Evolutionary conservation across 2,329 filamentous ascomycete species (phyloP), one percentile per base, ranked within the genome.

Genomic region (Paradendryphiella salina): DNA sequence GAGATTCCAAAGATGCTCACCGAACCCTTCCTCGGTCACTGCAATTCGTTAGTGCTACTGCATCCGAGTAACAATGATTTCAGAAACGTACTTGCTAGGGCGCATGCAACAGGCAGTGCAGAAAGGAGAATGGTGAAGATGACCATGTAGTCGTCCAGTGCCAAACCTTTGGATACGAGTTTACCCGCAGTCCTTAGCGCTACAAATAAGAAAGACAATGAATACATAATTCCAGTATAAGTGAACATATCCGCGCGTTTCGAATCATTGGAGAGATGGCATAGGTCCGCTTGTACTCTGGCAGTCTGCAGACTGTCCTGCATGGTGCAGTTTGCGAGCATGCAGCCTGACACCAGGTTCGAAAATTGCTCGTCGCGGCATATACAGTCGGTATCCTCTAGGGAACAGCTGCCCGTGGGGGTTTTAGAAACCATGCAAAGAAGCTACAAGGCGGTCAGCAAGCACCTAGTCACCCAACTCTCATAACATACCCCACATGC

Each of bases 11-110:
- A 65, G 11, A 46, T 68, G 65, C 14, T 61, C 40, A 4, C 65
- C 65, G 38, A 68, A 67, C 14, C 63, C 63, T 4, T 50, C 41
- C n/a, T 49, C 23, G 1, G 56, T 53, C 61, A 68, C 62, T 66
- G 9, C 2, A 15, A 1, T 3, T 20, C 1, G 35, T 64, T 28
- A 65, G 43, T 14, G n/a, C 3, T 21, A 10, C 1, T 31, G 5
- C 28, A 7, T 10, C 20, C 5, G 8, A 5, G 13, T 13, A 34
- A 1, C 7, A n/a, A 13, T 18, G 8, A n/a, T 6, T 5, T 21
- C 10, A 5, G 15, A 13, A 11, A 52, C 61, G 2, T 56, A 67
- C 64, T 66, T 7, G 40, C 36, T 3, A 65, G 42, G 3, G 60
- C 54, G 29, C 58, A 61, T 8, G 52, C 63, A 5, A 56, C 46